Evolutionary conservation across 192 early-diverging fungal species (phyloP), one percentile per base, ranked within the genome.

Genomic region (Radiomyces spectabilis): DNA sequence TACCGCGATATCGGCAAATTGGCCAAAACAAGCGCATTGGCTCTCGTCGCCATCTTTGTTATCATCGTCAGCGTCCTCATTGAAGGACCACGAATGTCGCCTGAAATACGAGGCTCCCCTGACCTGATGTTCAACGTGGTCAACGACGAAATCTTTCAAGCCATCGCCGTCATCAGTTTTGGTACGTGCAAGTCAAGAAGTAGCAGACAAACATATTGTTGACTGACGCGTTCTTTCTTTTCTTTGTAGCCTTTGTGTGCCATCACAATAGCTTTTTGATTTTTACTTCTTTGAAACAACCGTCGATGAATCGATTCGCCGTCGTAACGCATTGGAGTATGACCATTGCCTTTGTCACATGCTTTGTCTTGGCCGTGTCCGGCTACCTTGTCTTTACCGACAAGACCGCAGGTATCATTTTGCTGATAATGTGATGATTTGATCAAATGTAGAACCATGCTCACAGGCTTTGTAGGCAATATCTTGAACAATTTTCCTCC

Each of bases 201-300:
- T 33, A 22, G 19, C 19, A 15, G 18, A 18, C 29, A 21, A 15
- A 43, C 29, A 15, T 24, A 22, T 26, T 32, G 27, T 41, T 18
- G 16, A 37, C 35, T 19, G 24, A 16, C 19, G 18, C 24, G 9
- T 52, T 16, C 27, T 19, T 65, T 64, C 1, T 49, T 25, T 39
- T 48, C 33, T 48, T 27, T 42, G 25, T 57, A 77, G 82, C 93
- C 1, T 96, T 93, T 76, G 93, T 96, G 21, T 96, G 93, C 55
- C 93, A 96, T 61, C 93, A 96, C 71, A 96, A 94, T 65, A 90
- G 86, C 31, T 92, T 94, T 58, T 74, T 96, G 61, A 96, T 96
- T 45, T 91, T 86, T 63, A 85, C 85, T 9, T 89, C 91, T 7
- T 64, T 95, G 37, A 72, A 80, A 35, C 87, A 87, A 45, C 93